These are phyloP conservation scores for Chrysopogon serrulatus DNA, from an alignment of 176 grass and related monocot species.

Conservation along the genomic window DNA sequence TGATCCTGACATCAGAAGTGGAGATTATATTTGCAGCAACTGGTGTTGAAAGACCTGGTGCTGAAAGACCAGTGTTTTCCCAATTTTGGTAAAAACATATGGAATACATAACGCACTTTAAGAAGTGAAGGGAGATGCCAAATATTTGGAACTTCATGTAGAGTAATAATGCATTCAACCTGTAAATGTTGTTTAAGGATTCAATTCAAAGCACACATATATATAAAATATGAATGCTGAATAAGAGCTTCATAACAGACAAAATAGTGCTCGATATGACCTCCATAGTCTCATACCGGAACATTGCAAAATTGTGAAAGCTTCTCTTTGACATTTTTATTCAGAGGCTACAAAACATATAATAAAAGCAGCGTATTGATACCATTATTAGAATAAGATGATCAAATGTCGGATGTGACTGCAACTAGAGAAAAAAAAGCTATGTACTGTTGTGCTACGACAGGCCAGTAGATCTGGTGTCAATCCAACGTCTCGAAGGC, in stretches of 20 bases:
- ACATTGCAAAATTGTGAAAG: constrained; percentile 56
- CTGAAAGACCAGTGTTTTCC: background rate
- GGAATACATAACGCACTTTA: background rate
- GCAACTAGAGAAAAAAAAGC: background rate
- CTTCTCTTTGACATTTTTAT: constrained; percentile 49
- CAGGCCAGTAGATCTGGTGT: constrained; percentile 47
- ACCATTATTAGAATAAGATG: background rate
- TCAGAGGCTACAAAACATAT: constrained; percentile 29
- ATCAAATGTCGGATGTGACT: background rate
- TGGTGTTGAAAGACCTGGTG: background rate
- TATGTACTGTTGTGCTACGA: constrained; percentile 18
- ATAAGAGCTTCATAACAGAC: background rate
- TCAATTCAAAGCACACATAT: background rate
- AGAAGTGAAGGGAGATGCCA: constrained; percentile 38
- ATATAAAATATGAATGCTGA: background rate
- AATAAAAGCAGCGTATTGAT: background rate
- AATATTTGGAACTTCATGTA: constrained; percentile 53
- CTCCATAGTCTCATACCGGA: constrained; percentile 25
- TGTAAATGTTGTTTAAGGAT: background rate
- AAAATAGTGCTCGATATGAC: background rate
- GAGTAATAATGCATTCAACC: constrained; percentile 33
- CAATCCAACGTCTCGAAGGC: constrained; percentile 42
- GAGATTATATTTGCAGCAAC: background rate
- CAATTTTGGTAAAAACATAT: background rate
- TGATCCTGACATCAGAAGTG: background rate